phyloP scores from a whole-genome alignment of 78 protist species.

The Protostelium mycophagum region DNA sequence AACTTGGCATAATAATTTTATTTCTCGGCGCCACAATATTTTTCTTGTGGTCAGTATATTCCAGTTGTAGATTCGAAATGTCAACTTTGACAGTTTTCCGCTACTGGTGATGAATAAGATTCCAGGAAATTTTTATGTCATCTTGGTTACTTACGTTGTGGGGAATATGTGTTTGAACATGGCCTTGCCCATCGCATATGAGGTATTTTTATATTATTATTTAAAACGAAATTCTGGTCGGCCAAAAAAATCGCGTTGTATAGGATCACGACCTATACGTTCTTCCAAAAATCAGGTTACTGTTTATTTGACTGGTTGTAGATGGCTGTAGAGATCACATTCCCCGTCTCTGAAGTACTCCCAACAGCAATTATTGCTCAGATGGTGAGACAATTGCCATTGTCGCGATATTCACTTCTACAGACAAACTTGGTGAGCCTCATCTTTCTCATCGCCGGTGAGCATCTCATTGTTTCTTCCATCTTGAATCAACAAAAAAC shows the following conservation, averaged over 20 bases:
- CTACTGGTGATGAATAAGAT: too few species aligned
- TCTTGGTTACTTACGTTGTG: neutral
- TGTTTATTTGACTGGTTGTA: too few species aligned
- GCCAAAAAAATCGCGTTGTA: too few species aligned
- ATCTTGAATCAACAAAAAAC: too few species aligned
- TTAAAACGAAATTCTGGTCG: too few species aligned
- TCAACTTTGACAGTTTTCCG: neutral
- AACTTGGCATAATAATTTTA: neutral
- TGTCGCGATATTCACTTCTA: too few species aligned
- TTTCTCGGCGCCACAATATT: neutral
- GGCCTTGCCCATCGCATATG: neutral
- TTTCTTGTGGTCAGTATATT: neutral
- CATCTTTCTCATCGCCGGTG: neutral
- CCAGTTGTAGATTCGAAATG: neutral
- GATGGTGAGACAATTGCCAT: neutral
- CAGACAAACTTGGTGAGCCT: neutral
- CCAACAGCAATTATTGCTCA: neutral
- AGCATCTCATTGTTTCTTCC: too few species aligned
- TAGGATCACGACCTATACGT: too few species aligned
- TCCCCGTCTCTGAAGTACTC: neutral
- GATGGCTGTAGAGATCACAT: neutral
- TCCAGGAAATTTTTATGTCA: neutral
- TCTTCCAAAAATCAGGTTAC: too few species aligned
- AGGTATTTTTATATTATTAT: too few species aligned
- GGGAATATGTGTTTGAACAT: neutral